Evolutionary conservation across 495 filamentous ascomycete genomes (phyloP).

Genomic region (Coniosporium apollinis): DNA sequence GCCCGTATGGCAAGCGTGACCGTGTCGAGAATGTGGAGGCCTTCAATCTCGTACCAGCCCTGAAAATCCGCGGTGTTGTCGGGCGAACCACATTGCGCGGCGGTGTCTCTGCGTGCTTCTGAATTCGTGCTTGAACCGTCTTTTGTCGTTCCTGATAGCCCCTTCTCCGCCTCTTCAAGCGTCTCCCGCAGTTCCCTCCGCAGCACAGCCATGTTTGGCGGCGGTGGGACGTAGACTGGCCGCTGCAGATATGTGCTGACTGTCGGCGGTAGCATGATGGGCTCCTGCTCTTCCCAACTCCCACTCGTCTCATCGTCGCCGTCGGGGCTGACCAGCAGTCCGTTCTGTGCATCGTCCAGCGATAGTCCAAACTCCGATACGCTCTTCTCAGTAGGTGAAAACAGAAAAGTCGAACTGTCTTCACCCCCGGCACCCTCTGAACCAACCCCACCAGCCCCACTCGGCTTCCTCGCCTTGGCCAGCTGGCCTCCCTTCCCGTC

Average conservation of each 20-base stretch:
- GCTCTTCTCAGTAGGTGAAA: too few relatives aligned
- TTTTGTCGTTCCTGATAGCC: too few relatives aligned
- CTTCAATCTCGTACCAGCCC: constrained; percentile 75
- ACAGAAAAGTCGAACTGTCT: too few relatives aligned
- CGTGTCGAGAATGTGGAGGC: constrained; percentile 78
- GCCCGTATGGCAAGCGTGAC: constrained; percentile 87
- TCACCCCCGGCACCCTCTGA: too few relatives aligned
- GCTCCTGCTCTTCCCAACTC: constrained; percentile 39
- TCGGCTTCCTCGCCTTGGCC: constrained; percentile 49
- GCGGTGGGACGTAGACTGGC: constrained; percentile 69
- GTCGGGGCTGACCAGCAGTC: constrained; percentile 39
- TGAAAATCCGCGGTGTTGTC: constrained; percentile 29
- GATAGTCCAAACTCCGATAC: too few relatives aligned
- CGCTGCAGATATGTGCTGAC: constrained; percentile 89
- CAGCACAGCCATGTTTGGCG: constrained; percentile 63
- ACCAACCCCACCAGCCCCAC: constrained; percentile 17
- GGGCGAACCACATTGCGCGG: too few relatives aligned
- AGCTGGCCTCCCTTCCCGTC: constrained; percentile 86
- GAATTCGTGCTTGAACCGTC: constrained; percentile 8
- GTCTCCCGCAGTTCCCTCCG: constrained; percentile 55
- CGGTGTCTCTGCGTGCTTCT: too few relatives aligned
- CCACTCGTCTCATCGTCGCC: constrained; percentile 34
- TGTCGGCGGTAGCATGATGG: constrained; percentile 79
- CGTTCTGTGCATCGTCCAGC: too few relatives aligned
- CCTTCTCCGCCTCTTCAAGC: constrained; percentile 45